phyloP scores from a whole-genome alignment of 2,329 filamentous ascomycete species.

The Neonectria sp. region DNA sequence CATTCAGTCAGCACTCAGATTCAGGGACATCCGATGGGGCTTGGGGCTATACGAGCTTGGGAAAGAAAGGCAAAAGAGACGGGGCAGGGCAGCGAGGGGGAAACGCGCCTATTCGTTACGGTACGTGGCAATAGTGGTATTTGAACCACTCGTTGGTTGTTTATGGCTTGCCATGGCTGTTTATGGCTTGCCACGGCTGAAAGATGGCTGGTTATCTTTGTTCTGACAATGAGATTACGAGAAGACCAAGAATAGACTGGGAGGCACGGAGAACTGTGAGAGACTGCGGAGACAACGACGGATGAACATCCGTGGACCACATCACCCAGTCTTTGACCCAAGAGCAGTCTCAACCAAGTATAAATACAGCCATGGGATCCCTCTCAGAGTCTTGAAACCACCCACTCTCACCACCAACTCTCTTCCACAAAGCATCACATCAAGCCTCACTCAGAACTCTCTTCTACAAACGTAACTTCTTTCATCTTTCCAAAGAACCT shows the following conservation, averaged over 20 bases:
- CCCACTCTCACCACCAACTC: slow-evolving; percentile 26
- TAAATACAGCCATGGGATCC: slow-evolving; percentile 19
- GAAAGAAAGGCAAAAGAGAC: slow-evolving; percentile 12
- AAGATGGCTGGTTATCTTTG: background rate
- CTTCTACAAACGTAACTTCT: slow-evolving; percentile 12
- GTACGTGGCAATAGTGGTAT: background rate
- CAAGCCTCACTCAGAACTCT: slow-evolving; percentile 26
- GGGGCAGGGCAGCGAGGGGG: background rate
- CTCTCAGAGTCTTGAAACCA: slow-evolving; percentile 12
- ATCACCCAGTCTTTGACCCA: background rate
- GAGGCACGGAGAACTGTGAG: background rate
- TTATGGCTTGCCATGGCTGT: background rate
- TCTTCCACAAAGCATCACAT: slow-evolving; percentile 19
- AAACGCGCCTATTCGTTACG: background rate
- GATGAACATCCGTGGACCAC: background rate
- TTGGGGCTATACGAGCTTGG: slow-evolving; percentile 26
- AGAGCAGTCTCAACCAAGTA: background rate
- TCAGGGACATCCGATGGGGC: background rate
- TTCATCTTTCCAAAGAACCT: slow-evolving; percentile 6
- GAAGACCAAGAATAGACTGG: background rate
- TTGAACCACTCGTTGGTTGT: background rate
- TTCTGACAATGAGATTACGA: background rate
- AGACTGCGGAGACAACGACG: background rate
- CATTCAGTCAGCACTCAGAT: slow-evolving; percentile 10
- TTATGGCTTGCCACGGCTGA: slow-evolving; percentile 2